Percentiles rank a stretch among this genome's conserved stretches.
phyloP scores from a whole-genome alignment of 2,329 filamentous ascomycete species.

The Hypoxylon sp. region DNA sequence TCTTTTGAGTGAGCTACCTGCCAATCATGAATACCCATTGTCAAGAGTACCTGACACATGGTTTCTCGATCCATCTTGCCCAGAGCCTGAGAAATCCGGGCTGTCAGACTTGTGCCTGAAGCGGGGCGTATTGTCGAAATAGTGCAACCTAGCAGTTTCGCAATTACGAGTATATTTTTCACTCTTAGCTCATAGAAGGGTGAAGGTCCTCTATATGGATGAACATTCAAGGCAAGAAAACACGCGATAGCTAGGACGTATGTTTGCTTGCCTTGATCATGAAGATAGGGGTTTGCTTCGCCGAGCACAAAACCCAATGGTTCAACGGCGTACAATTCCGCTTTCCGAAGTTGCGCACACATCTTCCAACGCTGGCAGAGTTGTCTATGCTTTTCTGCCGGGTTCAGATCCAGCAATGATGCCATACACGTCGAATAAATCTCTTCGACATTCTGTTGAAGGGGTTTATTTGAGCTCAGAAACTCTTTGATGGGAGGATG shows the following conservation, averaged over 20 bases:
- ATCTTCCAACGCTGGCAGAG: constrained; percentile 55
- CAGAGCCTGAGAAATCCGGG: constrained; percentile 51
- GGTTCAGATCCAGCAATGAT: constrained; percentile 25
- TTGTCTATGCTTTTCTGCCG: constrained; percentile 39
- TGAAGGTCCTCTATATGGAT: constrained; percentile 64
- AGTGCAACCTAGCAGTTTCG: constrained; percentile 65
- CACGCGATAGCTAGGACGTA: constrained; percentile 62
- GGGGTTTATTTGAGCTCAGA: constrained; percentile 45
- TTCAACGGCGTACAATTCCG: constrained; percentile 62
- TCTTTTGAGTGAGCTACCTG: constrained; percentile 59
- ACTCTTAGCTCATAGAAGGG: constrained; percentile 65
- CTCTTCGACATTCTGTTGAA: constrained; percentile 47
- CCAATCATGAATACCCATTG: constrained; percentile 61
- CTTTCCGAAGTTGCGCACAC: constrained; percentile 56
- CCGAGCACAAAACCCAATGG: constrained; percentile 62
- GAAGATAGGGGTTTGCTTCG: constrained; percentile 62
- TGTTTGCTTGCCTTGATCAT: constrained; percentile 58
- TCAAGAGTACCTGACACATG: constrained; percentile 66
- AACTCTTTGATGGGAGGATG: constrained; percentile 51
- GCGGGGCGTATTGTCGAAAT: constrained; percentile 53
- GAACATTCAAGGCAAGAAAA: constrained; percentile 61
- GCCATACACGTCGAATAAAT: constrained; percentile 51
- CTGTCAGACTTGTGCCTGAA: constrained; percentile 35
- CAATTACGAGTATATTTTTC: constrained; percentile 65
- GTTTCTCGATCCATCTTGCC: constrained; percentile 65